Conservation (phyloP, 768 basidiomycete genomes). For the Cystobasidium onofrii region DNA sequence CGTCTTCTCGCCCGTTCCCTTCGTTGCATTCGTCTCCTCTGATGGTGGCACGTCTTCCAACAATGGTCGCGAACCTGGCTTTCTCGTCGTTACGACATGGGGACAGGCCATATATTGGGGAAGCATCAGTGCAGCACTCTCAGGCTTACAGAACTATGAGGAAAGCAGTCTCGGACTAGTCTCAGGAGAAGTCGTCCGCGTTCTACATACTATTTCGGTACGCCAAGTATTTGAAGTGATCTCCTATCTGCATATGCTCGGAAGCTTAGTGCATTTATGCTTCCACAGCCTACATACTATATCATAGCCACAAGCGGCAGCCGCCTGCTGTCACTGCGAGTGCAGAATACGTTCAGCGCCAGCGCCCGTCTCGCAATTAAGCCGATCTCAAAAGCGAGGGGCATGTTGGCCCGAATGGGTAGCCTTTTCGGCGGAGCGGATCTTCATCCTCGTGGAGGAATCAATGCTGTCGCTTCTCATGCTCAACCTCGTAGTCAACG, state of each 20-base stretch:
- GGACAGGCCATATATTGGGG: constrained; percentile 15
- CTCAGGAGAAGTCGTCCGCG: constrained; percentile 19
- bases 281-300: neutral
- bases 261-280: neutral
- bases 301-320: constrained; percentile 13
- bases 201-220: neutral
- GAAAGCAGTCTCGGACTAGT: neutral
- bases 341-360: neutral
- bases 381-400: neutral
- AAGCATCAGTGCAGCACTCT: constrained; percentile 5
- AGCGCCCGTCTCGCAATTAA: neutral
- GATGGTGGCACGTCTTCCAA: neutral
- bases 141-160: neutral
- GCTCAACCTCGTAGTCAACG: neutral
- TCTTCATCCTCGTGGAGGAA: constrained; percentile 8
- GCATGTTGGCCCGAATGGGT: constrained; percentile 16
- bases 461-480: neutral
- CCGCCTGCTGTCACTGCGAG: neutral
- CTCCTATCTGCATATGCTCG: too few species aligned
- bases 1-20: constrained; percentile 24
- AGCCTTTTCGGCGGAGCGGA: constrained; percentile 6
- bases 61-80: constrained; percentile 12
- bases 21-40: neutral
- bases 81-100: constrained; percentile 1
- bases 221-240: neutral